Evolutionary conservation across 1,139 yeast genomes (phyloP), one percentile per base, ranked within the genome.

Genomic region (Yamadazyma dushanensis): DNA sequence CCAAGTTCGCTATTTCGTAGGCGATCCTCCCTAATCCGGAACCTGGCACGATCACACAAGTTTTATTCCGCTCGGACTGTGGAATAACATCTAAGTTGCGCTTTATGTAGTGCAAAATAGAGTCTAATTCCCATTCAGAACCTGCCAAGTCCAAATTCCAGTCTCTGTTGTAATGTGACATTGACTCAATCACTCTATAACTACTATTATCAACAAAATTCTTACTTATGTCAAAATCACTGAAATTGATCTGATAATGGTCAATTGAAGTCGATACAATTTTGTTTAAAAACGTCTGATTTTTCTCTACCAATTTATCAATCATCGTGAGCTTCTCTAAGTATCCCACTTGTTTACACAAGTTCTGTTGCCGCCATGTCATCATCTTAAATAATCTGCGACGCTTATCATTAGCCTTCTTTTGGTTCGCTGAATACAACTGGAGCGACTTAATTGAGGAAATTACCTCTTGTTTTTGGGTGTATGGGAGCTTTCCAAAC

Each of bases 1-100:
- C 44, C 4, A 21, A 11, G 4, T 14, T 26, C 8, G 88, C 73
- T 16, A 84, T 46, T 43, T 78, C 83, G 52, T 80, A 81, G 2
- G 94, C 80, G 2, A 84, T 61, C 46, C 85, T 66, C 0, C 95
- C 94, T 28, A 83, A 63, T 0, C 95, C 96, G 1, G 89, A 76
- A 0, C 96, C 96, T 0, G 96, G 95, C 2, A 84, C 73, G 4
- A 86, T 55, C 1, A 84, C 68, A 15, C 74, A 54, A 0, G 85
- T 76, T 6, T 61, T 56, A 1, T 44, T 37, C 30, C 54, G 49
- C 15, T 58, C 56, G 0, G 42, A 38, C 2, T 39, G 45, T 1
- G 68, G 60, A 10, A 65, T 51, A 2, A 63, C 40, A 3, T 60
- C 45, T 18, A 75, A 47, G 24, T 64, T 64, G 0, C 47, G 31